These are phyloP conservation scores for Fraxinus excelsior DNA, from an alignment of 257 asterid genomes.

Conservation along the genomic window DNA sequence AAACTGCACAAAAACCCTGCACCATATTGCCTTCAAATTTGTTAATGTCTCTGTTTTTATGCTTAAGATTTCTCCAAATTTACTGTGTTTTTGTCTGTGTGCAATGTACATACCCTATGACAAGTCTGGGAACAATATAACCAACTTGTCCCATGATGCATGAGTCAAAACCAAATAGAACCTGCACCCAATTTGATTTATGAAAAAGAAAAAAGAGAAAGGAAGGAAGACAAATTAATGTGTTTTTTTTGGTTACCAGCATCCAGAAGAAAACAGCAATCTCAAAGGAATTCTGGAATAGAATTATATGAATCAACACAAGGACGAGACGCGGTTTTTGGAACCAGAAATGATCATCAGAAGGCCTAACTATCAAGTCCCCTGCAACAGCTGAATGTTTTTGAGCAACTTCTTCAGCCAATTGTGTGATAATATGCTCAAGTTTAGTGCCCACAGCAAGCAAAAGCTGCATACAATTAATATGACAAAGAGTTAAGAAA, in stretches of 20 bases:
- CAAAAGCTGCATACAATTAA: slow-evolving; percentile 47
- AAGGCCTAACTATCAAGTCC: slow-evolving; percentile 45
- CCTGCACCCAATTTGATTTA: slow-evolving; percentile 29
- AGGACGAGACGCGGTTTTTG: slow-evolving; percentile 49
- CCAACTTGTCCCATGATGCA: slow-evolving; percentile 69
- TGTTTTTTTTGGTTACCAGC: slow-evolving; percentile 25
- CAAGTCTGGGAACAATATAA: slow-evolving; percentile 55
- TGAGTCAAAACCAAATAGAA: slow-evolving; percentile 51
- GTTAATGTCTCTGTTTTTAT: too few relatives aligned
- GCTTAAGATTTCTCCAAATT: too few relatives aligned
- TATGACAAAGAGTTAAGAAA: not conserved
- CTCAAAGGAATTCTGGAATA: slow-evolving; percentile 63
- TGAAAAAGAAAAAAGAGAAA: too few relatives aligned
- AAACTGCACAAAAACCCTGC: slow-evolving; percentile 67
- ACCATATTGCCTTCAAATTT: not conserved
- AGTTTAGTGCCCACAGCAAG: slow-evolving; percentile 69
- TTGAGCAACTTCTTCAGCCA: slow-evolving; percentile 50
- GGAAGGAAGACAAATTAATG: too few relatives aligned
- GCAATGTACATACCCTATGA: slow-evolving; percentile 41
- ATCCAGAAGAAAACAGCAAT: slow-evolving; percentile 64
- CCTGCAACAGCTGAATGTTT: slow-evolving; percentile 52
- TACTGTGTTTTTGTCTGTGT: too few relatives aligned
- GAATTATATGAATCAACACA: slow-evolving; percentile 42
- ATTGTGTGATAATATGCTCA: slow-evolving; percentile 55
- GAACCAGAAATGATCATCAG: slow-evolving; percentile 65